Evolutionary conservation across 2,329 filamentous ascomycete genomes (phyloP).

Genomic region (Calonectria honghensis): DNA sequence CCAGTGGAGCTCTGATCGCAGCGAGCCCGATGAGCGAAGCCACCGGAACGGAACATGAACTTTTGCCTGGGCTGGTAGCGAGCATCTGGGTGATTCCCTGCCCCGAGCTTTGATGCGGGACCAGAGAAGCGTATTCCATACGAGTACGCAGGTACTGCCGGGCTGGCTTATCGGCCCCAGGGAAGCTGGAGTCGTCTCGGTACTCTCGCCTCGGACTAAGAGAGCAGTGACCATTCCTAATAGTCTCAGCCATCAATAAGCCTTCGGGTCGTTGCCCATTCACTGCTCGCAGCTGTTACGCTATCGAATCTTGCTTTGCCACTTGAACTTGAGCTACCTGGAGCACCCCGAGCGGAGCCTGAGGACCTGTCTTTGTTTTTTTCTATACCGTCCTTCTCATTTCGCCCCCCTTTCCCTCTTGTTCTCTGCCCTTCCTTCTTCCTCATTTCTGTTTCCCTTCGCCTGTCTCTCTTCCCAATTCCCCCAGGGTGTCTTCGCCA

Average conservation of each 20-base stretch:
- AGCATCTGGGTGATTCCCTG: constrained; percentile 1
- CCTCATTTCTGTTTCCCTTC: background rate
- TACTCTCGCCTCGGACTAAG: constrained; percentile 13
- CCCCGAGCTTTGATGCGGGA: background rate
- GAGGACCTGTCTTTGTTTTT: constrained; percentile 16
- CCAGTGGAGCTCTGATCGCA: constrained; percentile 2
- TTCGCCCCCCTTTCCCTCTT: constrained; percentile 17
- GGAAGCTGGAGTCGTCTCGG: constrained; percentile 6
- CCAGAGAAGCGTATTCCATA: constrained; percentile 5
- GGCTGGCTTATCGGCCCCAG: constrained; percentile 17
- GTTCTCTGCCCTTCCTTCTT: background rate
- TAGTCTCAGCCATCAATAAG: constrained; percentile 28
- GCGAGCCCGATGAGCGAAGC: background rate
- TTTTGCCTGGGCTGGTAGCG: constrained; percentile 2
- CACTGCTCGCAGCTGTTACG: constrained; percentile 27
- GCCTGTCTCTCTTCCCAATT: background rate
- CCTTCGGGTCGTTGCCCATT: constrained; percentile 3
- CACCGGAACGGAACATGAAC: constrained; percentile 3
- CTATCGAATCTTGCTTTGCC: constrained; percentile 28
- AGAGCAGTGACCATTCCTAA: constrained; percentile 22
- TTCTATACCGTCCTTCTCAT: background rate
- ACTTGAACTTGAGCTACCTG: constrained; percentile 13
- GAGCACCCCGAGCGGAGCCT: constrained; percentile 10
- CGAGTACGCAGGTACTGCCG: constrained; percentile 21
- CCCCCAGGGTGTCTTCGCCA: background rate